These are phyloP conservation scores for Vararia minispora DNA, from an alignment of 768 basidiomycete genomes.

Conservation along the genomic window DNA sequence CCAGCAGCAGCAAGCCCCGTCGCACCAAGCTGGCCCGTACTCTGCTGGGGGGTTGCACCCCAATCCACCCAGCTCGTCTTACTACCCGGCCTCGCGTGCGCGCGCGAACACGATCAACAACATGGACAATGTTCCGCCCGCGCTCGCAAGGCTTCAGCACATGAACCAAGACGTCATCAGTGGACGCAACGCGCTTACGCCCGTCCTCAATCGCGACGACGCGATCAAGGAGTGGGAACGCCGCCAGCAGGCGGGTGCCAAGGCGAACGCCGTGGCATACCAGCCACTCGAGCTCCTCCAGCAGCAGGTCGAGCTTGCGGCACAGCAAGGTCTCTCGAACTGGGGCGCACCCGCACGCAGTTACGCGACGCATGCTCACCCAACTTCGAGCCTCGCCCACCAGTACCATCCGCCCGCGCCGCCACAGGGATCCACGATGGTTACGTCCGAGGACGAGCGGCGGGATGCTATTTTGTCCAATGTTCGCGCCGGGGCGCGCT, in stretches of 20 bases:
- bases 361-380: conserved; percentile 55
- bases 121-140: conserved; percentile 90
- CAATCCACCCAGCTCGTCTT: conserved; percentile 53
- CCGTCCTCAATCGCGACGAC: conserved; percentile 91
- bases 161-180: conserved; percentile 78
- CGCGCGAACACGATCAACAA: conserved; percentile 89
- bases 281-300: conserved; percentile 87
- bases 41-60: conserved; percentile 22
- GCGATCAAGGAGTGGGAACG: conserved; percentile 95
- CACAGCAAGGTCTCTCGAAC: conserved; percentile 44
- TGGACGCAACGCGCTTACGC: conserved; percentile 77
- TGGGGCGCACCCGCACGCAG: conserved; percentile 37
- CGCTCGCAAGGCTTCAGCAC: conserved; percentile 78
- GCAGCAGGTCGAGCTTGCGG: conserved; percentile 82
- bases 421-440: too few species aligned
- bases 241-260: conserved; percentile 67
- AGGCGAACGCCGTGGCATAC: conserved; percentile 63
- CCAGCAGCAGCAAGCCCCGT: conserved; percentile 8
- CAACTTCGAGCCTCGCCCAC: conserved; percentile 53
- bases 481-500: conserved; percentile 52
- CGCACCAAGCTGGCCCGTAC: background rate
- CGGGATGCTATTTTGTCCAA: conserved; percentile 77
- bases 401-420: conserved; percentile 52
- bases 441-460: conserved; percentile 60
- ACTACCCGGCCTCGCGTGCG: conserved; percentile 57